Conservation (phyloP, 345 rosid species). For the Pelargonium nanum region DNA sequence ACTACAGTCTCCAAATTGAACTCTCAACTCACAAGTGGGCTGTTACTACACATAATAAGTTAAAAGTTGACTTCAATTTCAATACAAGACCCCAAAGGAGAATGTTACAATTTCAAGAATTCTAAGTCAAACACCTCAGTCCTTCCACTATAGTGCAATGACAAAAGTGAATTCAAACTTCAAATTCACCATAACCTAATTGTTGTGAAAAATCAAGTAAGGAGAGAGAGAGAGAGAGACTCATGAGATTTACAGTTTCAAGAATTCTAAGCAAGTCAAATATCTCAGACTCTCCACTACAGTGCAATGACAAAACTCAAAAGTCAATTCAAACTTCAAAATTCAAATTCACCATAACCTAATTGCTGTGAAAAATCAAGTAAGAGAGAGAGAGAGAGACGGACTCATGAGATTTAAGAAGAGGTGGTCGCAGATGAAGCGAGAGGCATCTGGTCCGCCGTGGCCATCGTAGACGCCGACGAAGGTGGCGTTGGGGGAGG, state of each 20-base stretch:
- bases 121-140: neutral
- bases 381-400: slow-evolving; percentile 6
- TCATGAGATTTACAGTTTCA: no score
- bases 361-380: no score
- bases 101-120: neutral
- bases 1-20: neutral
- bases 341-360: no score
- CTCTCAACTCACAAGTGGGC: neutral
- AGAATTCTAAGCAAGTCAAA: neutral
- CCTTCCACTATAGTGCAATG: neutral
- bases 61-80: neutral
- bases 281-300: no score
- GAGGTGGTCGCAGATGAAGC: slow-evolving; percentile 70
- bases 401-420: slow-evolving; percentile 64
- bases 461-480: slow-evolving; percentile 93
- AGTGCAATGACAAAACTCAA: no score
- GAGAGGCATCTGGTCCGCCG: slow-evolving; percentile 91
- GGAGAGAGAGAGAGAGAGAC: no score
- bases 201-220: neutral
- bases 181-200: neutral
- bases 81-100: neutral
- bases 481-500: slow-evolving; percentile 51
- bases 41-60: neutral
- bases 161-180: neutral
- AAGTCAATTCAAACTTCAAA: neutral